Evolutionary conservation across 805 yeast species (phyloP), one percentile per base, ranked within the genome.

Genomic region (Schwanniomyces pseudopolymorphus): DNA sequence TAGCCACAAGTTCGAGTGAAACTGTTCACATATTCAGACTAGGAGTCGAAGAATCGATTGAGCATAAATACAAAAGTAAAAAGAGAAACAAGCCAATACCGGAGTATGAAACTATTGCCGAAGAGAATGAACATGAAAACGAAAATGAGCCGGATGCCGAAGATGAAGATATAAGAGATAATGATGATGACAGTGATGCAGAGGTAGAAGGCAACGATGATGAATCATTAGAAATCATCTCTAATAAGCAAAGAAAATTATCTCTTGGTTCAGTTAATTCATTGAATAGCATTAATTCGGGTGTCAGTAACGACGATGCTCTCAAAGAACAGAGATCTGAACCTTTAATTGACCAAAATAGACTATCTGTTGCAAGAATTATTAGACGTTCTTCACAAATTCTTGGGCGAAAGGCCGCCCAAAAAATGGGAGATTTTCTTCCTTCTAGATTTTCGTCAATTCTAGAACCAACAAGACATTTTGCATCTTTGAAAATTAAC

Each of bases 1-100:
- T 89, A n/a, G 96, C 92, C 21, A 81, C 92, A 9, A 85, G 95
- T 22, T 82, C 95, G 2, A 89, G 95, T 17, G 95, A 88, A 38
- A 94, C 99, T 0, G 91, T 94, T 19, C 99, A 94, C 64, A 82
- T 94, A 33, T 94, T 92, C 74, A 78, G 90, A 47, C 66, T 91
- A 44, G 87, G 83, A 1, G 81, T 77, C 26, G 75, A 70, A 11
- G 77, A 72, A 56, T 64, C 75, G 2, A 56, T 72, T 39, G 73
- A 62, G 22, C 67, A 55, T 43, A 72, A 70, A 48, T 74, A 70
- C 40, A 61, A 60, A 42, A 55, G 59, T 33, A 67, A 61, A 42
- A 55, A 44, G 19, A 43, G 46, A 16, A 52, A 52, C 33, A 49
- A 44, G 11, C 49, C 40, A 20, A 46, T 46, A 21, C 36, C 41